Evolutionary conservation across 1,284 basidiomycete species (phyloP).

Genomic region (Ceratobasidium sp.): DNA sequence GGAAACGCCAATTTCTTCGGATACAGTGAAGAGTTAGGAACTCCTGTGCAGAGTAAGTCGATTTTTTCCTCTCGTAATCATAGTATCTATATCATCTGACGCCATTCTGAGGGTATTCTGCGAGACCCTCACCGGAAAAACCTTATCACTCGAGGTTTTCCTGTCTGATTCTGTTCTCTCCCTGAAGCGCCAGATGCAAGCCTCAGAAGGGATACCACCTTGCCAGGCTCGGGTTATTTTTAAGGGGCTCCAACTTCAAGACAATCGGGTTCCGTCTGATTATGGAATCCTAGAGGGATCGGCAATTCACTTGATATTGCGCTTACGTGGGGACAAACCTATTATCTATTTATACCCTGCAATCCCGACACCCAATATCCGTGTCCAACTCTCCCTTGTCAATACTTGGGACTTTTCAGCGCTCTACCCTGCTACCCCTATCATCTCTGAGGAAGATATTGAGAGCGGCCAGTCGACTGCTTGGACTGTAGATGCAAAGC

Average conservation of each 20-base stretch:
- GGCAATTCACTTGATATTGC: neutral
- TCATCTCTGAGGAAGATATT: neutral
- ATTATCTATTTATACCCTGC: constrained; percentile 50
- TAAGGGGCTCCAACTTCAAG: constrained; percentile 97
- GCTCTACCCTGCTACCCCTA: constrained; percentile 50
- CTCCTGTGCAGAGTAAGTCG: neutral
- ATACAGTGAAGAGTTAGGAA: neutral
- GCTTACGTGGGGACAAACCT: constrained; percentile 39
- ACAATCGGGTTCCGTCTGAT: constrained; percentile 60
- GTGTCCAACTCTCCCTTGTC: constrained; percentile 50
- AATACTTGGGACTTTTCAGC: constrained; percentile 52
- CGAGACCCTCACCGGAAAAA: neutral
- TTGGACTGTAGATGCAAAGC: constrained; percentile 54
- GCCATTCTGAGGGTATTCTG: neutral
- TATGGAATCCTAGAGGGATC: neutral
- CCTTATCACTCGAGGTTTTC: neutral
- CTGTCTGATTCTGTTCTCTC: constrained; percentile 83
- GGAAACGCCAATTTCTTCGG: neutral
- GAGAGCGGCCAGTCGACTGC: constrained; percentile 47
- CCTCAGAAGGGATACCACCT: constrained; percentile 87
- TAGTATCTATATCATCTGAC: neutral
- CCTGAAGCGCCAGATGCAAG: constrained; percentile 96
- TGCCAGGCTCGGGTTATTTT: constrained; percentile 78
- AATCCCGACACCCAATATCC: constrained; percentile 27
- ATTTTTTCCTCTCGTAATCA: neutral